Evolutionary conservation across 2,329 filamentous ascomycete genomes (phyloP).

Genomic region (Coniochaeta sp.): DNA sequence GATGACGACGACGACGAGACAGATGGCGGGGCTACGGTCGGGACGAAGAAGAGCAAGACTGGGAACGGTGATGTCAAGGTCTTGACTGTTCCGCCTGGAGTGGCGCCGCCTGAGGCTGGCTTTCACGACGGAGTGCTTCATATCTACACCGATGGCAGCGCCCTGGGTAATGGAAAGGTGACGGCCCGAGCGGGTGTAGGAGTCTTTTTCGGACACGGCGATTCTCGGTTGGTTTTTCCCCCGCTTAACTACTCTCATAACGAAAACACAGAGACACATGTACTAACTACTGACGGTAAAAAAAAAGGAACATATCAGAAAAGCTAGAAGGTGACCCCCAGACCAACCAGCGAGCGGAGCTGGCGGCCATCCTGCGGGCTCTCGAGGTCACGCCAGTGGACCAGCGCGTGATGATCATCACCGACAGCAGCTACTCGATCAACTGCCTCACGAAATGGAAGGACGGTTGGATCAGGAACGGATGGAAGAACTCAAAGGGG

Average conservation of each 20-base stretch:
- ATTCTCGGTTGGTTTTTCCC: constrained; percentile 37
- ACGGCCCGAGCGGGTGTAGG: constrained; percentile 54
- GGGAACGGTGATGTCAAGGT: constrained; percentile 13
- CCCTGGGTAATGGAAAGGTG: constrained; percentile 46
- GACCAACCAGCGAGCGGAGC: constrained; percentile 94
- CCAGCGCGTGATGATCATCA: constrained; percentile 67
- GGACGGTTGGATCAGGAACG: constrained; percentile 63
- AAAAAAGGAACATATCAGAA: constrained; percentile 59
- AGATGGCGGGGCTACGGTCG: constrained; percentile 17
- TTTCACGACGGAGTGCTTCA: constrained; percentile 21
- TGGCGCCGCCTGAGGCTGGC: constrained; percentile 3
- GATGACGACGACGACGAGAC: constrained; percentile 34
- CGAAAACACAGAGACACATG: not conserved
- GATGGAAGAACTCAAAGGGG: constrained; percentile 62
- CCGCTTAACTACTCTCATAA: not conserved
- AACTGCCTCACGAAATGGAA: constrained; percentile 85
- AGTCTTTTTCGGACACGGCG: constrained; percentile 52
- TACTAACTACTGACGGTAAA: no score
- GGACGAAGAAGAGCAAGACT: constrained; percentile 16
- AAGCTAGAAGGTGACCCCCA: constrained; percentile 65
- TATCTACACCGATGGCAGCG: constrained; percentile 59
- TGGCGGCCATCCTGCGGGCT: constrained; percentile 79
- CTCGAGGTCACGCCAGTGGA: constrained; percentile 65
- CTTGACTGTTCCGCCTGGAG: constrained; percentile 5
- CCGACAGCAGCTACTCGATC: constrained; percentile 88